Evolutionary conservation across 257 asterid species (phyloP), one percentile per base, ranked within the genome.

Genomic region (Nicotiana sylvestris): DNA sequence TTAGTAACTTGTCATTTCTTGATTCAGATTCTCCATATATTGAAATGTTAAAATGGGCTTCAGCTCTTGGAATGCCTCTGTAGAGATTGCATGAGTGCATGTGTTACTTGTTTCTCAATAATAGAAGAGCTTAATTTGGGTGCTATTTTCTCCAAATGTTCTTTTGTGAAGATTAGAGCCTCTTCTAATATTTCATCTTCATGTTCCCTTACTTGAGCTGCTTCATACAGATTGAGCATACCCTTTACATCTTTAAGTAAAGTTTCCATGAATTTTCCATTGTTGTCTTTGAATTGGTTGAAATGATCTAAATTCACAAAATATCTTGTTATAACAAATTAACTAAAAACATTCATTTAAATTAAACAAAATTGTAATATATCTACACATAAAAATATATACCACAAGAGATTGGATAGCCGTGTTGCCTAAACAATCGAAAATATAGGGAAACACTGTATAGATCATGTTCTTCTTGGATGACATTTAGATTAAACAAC

Each of bases 41-140:
- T 21, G 21, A 21, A 21, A 21, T 21, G 21, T 21, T 21, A 21
- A 21, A 21, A 2, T 82, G 83, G 2, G 90, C 82, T 85, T 88
- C 92, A 17, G 68, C 81, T 65, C 88, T 85, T 17, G 89, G 90
- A 4, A 76, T 18, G 25, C 90, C 86, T 2, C 83, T 81, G 91
- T n/a, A 84, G 46, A 32, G 85, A 67, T 51, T 85, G 90, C 61
- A 5, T 30, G 6, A 65, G 83, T 16, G 83, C 65, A 64, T 51
- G 83, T 46, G 17, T 37, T 13, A 81, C 77, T 81, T 64, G 83
- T 49, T 10, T 81, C 60, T 66, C 55, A 9, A 81, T 18, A 30
- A 57, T 39, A 39, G 76, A 49, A 66, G 29, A 37, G 7, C n/a
- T 15, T 18, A 57, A 57, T 21, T 6, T 1, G 8, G 35, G 66